Percentiles rank a stretch among this genome's conserved stretches.
Evolutionary conservation across 768 basidiomycete species (phyloP).

Genomic region (Tulasnella sp.): DNA sequence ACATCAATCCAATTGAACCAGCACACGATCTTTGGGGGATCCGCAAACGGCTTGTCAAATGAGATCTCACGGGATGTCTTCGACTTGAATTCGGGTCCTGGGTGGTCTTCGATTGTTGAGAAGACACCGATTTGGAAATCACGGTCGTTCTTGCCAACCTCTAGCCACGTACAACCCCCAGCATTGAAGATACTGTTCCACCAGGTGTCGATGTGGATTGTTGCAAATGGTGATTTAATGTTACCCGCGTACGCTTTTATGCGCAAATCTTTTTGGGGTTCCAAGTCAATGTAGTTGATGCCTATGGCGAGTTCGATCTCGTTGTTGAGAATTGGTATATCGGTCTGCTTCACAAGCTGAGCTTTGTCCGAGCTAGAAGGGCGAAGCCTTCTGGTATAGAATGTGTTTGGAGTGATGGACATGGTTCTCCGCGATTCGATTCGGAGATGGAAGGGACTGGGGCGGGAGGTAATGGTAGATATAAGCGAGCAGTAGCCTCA

Average conservation of each 20-base stretch:
- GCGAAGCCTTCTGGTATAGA: too few relatives aligned
- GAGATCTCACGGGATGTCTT: constrained; percentile 9
- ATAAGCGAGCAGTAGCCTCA: too few relatives aligned
- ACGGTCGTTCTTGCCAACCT: neutral
- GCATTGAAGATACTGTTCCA: neutral
- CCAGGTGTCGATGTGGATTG: constrained; percentile 6
- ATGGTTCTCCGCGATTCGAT: too few relatives aligned
- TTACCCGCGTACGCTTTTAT: neutral
- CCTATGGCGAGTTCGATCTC: too few relatives aligned
- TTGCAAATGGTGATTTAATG: neutral
- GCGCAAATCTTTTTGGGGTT: too few relatives aligned
- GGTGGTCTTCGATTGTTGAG: constrained; percentile 15
- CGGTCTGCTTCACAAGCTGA: too few relatives aligned
- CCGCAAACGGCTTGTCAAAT: constrained; percentile 6
- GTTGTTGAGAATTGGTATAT: too few relatives aligned
- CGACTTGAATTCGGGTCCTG: constrained; percentile 4
- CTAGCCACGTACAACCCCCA: neutral
- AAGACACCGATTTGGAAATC: constrained; percentile 12
- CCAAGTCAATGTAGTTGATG: too few relatives aligned
- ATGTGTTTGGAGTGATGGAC: too few relatives aligned
- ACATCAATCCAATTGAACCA: constrained; percentile 8
- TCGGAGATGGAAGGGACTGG: too few relatives aligned
- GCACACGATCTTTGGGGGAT: constrained; percentile 14
- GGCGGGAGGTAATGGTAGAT: too few relatives aligned
- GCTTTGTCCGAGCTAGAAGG: too few relatives aligned